Percentiles rank a stretch among this genome's conserved stretches.
phyloP scores from a whole-genome alignment of 1,284 basidiomycete genomes.

The Leccinum subfulvum region DNA sequence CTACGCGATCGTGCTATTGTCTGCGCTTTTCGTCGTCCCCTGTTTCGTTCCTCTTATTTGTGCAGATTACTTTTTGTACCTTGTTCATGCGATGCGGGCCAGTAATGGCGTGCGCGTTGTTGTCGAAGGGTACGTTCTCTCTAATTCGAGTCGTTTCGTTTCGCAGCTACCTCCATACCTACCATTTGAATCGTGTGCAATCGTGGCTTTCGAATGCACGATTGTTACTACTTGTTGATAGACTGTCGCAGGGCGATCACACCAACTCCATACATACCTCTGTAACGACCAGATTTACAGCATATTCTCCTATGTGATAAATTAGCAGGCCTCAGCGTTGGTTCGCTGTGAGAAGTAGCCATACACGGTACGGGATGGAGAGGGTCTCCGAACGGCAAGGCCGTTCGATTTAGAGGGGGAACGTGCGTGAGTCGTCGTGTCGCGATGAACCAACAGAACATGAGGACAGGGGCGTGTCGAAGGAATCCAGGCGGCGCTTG shows the following conservation, averaged over 20 bases:
- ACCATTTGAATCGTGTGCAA: neutral
- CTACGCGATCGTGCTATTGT: constrained; percentile 13
- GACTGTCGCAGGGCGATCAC: neutral
- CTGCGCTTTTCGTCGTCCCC: constrained; percentile 9
- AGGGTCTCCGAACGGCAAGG: no score
- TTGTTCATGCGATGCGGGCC: constrained; percentile 1
- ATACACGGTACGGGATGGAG: neutral
- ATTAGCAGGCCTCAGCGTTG: neutral
- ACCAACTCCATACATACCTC: neutral
- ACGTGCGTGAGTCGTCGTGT: neutral
- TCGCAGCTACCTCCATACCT: neutral
- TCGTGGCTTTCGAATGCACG: neutral
- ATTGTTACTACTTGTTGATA: neutral
- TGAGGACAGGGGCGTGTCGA: neutral
- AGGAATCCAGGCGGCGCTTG: neutral
- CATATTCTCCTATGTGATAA: neutral
- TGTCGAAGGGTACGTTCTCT: constrained; percentile 1
- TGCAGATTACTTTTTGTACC: neutral
- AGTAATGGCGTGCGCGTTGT: constrained; percentile 5
- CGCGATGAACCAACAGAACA: neutral
- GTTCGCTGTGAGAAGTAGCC: neutral
- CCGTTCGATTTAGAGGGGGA: no score
- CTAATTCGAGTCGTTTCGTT: neutral
- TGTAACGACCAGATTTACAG: neutral
- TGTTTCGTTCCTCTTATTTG: constrained; percentile 10